Evolutionary conservation across 2,329 filamentous ascomycete species (phyloP).

Genomic region (Amylocarpus encephaloides): DNA sequence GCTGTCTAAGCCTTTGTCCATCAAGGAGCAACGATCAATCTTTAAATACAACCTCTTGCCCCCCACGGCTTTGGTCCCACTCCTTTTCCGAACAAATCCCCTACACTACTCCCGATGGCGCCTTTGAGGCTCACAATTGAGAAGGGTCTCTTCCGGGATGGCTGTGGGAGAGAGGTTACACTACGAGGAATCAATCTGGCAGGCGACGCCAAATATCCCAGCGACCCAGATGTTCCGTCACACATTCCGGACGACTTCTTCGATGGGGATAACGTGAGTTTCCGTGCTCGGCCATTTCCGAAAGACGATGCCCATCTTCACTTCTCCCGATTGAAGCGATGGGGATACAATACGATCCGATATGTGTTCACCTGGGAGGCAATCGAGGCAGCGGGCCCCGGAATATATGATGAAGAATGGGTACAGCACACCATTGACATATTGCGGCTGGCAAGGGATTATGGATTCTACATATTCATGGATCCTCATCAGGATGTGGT

Average conservation of each 20-base stretch:
- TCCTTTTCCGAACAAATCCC: no score
- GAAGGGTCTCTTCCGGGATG: conserved; percentile 76
- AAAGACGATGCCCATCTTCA: conserved; percentile 78
- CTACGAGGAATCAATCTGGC: conserved; percentile 92
- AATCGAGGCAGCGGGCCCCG: conserved; percentile 87
- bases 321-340: conserved; percentile 78
- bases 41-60: no score
- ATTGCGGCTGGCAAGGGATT: conserved; percentile 75
- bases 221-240: conserved; percentile 72
- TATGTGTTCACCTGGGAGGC: conserved; percentile 99
- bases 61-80: no score
- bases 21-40: no score
- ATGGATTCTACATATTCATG: conserved; percentile 96
- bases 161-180: conserved; percentile 74
- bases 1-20: no score
- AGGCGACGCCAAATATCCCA: conserved; percentile 84
- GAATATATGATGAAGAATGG: conserved; percentile 89
- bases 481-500: conserved; percentile 97
- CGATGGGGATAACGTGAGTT: conserved; percentile 85
- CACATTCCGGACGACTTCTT: conserved; percentile 77
- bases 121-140: conserved; percentile 75
- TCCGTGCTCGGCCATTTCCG: conserved; percentile 78
- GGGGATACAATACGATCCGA: conserved; percentile 92
- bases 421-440: conserved; percentile 86
- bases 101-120: conserved; percentile 48